A percentile compares a stretch with the other conserved stretches of the same genome.
Evolutionary conservation across 257 asterid genomes (phyloP).

Genomic region (Penstemon davidsonii): DNA sequence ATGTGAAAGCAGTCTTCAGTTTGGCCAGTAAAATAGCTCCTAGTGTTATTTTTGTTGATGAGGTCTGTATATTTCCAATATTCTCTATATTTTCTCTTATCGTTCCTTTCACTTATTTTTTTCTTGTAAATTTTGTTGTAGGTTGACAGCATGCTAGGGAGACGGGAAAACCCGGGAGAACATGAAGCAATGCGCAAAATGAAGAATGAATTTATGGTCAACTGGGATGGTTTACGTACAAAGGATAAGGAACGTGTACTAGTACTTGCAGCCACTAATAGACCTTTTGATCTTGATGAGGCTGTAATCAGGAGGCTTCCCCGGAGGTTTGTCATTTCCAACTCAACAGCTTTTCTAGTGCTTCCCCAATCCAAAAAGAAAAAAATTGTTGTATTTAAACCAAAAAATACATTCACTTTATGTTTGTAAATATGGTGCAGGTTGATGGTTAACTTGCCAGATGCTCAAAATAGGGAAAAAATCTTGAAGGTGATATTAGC

Average conservation of each 20-base stretch:
- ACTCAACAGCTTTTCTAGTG: slow-evolving; percentile 12
- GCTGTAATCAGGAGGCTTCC: slow-evolving; percentile 98
- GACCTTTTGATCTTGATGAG: slow-evolving; percentile 95
- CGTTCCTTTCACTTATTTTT: slow-evolving; percentile 6
- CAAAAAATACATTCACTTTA: not conserved
- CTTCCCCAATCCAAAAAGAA: not conserved
- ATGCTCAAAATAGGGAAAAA: slow-evolving; percentile 70
- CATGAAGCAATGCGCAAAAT: slow-evolving; percentile 98
- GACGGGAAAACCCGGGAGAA: slow-evolving; percentile 95
- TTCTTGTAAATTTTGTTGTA: slow-evolving; percentile 21
- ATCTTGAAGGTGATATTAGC: slow-evolving; percentile 65
- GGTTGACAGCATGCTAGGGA: slow-evolving; percentile 97
- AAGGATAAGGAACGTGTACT: slow-evolving; percentile 92
- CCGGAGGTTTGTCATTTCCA: slow-evolving; percentile 51
- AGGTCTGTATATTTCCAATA: slow-evolving; percentile 48
- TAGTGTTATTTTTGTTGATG: slow-evolving; percentile 80
- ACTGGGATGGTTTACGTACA: slow-evolving; percentile 93
- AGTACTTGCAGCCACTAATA: slow-evolving; percentile 91
- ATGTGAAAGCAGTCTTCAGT: slow-evolving; percentile 85
- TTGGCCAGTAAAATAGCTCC: slow-evolving; percentile 92
- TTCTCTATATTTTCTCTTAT: not conserved
- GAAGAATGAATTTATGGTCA: slow-evolving; percentile 93
- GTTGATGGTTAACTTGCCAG: slow-evolving; percentile 91
- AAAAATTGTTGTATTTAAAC: slow-evolving; percentile 1
- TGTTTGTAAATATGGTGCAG: slow-evolving; percentile 40